Percentiles rank a stretch among this genome's conserved stretches.
These are phyloP conservation scores for Blepharisma undulans DNA, from an alignment of 169 alveolate genomes.

Conservation along the genomic window DNA sequence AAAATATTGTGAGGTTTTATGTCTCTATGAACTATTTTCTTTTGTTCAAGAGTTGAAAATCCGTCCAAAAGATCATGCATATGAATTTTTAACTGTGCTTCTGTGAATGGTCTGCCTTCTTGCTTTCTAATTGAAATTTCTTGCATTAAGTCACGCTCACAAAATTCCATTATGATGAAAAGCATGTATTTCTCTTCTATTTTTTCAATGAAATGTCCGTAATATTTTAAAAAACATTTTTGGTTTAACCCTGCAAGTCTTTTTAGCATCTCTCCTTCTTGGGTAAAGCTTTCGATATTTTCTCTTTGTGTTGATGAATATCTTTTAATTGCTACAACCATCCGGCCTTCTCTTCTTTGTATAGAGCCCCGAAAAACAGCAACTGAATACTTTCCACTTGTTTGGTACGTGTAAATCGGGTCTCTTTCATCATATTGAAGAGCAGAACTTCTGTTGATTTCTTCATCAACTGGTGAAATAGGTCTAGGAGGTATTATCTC, in stretches of 20 bases:
- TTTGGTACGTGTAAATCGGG: background rate
- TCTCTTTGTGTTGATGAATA: background rate
- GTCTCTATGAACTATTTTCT: background rate
- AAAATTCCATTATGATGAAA: background rate
- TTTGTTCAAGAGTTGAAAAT: background rate
- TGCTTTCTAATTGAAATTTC: background rate
- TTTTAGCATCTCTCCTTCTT: background rate
- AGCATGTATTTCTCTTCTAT: background rate
- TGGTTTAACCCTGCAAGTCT: background rate
- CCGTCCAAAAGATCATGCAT: background rate
- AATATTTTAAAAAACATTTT: conserved; percentile 15
- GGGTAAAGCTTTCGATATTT: background rate
- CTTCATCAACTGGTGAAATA: background rate
- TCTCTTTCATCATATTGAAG: background rate
- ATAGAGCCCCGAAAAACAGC: background rate
- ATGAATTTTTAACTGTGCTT: background rate
- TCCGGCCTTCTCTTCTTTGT: background rate
- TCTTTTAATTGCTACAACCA: background rate
- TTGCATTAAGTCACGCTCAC: background rate
- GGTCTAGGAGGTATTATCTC: background rate
- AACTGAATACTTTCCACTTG: background rate
- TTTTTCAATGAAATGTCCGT: background rate
- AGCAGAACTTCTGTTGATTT: background rate
- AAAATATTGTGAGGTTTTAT: conserved; percentile 9
- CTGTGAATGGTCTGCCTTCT: background rate